Base-by-base conservation (phyloP, 495 filamentous ascomycete genomes). In the Xanthoparmelia taractica region DNA sequence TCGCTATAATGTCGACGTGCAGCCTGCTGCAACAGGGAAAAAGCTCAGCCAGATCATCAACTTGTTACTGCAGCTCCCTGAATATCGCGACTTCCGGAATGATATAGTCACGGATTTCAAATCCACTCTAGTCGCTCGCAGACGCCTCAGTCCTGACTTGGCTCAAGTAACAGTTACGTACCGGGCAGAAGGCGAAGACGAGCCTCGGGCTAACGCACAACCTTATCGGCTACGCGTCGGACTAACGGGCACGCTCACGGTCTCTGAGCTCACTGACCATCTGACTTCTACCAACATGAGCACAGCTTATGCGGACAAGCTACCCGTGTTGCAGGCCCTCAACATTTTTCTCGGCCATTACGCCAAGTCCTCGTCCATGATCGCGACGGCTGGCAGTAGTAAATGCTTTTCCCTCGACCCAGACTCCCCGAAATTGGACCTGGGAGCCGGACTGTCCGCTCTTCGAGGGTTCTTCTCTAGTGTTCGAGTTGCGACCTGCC, bases 391-490 rank as follows among this genome's bases (percentile, higher is more conserved):
- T 37, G 63, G 15, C 54, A 33, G 15, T 63, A 68, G 17, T 40
- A 66, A 29, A 62, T 63, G 0, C 43, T 72, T 70, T 37, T 63
- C 68, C 12, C 57, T 63, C 17, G 50, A 47, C 27, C 34, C 31
- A 15, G 23, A 60, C 25, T 62, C 68, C 20, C 25, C 48, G 17
- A 61, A 59, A 11, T 33, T 60, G 0, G 67, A 36, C 34, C 67
- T 69, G 36, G 71, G 70, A 11, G 70, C 70, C 18, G 79, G 79
- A 6, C 83, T 36, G 1, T 68, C 79, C 2, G 78, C 80, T 10
- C 71, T 86, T 4, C 82, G 87, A 58, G 87, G 87, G 0, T 90
- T 81, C 67, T 87, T 87, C 63, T 76, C 84, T 58, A 88, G 85
- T 72, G 80, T 85, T 25, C 85, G 86, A 29, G 76, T 80, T 0